These are phyloP conservation scores for Aureobasidium sp. DNA, from an alignment of 2,329 filamentous ascomycete genomes.

Conservation along the genomic window DNA sequence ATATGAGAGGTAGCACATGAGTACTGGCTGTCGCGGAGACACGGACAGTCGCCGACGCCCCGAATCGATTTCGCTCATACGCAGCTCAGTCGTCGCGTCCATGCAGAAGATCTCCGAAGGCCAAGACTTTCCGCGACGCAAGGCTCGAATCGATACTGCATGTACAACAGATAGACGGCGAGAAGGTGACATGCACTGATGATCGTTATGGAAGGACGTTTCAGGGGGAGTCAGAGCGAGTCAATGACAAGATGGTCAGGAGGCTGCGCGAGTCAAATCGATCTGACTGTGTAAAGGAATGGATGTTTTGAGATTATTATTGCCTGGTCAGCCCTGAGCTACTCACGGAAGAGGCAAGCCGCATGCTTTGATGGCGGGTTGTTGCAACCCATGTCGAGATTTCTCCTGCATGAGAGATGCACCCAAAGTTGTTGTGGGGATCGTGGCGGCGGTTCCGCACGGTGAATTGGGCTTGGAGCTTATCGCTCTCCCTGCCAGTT, in stretches of 20 bases:
- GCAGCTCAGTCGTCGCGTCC: not conserved
- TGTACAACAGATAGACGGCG: not conserved
- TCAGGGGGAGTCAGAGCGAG: conserved; percentile 9
- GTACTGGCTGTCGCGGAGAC: not conserved
- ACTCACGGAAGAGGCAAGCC: not conserved
- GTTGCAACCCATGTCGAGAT: not conserved
- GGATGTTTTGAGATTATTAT: not conserved
- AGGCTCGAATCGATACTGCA: not conserved
- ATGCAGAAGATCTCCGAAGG: not conserved
- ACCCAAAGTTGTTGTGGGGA: not conserved
- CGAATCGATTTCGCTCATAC: not conserved
- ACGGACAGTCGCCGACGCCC: not conserved
- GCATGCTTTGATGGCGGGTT: not conserved
- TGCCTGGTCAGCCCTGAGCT: not conserved
- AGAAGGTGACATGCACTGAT: conserved; percentile 2
- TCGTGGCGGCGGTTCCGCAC: not conserved
- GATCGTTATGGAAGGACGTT: conserved; percentile 5
- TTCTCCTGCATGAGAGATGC: conserved; percentile 6
- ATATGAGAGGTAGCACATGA: not conserved
- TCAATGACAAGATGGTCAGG: not conserved
- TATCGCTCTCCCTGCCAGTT: not conserved
- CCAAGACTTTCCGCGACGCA: not conserved
- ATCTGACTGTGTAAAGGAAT: not conserved
- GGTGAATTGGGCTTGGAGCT: not conserved
- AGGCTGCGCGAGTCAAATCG: conserved; percentile 5